These are phyloP conservation scores for Primulina huaijiensis DNA, from an alignment of 257 asterid genomes.

Conservation along the genomic window DNA sequence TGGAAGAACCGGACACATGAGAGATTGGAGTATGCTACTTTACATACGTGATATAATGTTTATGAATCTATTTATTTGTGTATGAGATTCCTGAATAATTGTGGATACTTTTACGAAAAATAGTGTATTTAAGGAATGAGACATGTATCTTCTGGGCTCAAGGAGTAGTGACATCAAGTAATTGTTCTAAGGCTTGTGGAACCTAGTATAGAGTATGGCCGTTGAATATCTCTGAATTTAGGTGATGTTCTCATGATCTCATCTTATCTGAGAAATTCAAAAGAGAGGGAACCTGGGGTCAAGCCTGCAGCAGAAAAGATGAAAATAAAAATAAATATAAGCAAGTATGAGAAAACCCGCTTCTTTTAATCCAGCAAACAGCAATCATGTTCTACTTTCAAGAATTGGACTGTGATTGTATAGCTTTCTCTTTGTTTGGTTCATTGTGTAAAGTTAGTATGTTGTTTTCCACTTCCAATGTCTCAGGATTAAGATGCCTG, in stretches of 20 bases:
- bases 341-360: no score
- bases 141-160: not conserved
- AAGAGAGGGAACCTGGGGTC: not conserved
- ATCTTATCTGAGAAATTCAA: not conserved
- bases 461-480: constrained; percentile 23
- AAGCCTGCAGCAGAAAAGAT: not conserved
- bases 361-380: no score
- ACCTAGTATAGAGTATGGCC: not conserved
- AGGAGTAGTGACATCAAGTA: not conserved
- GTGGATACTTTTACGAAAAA: not conserved
- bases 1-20: constrained; percentile 88
- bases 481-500: constrained; percentile 91
- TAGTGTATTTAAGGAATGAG: not conserved
- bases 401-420: no score
- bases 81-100: not conserved
- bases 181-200: not conserved
- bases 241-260: not conserved
- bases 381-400: no score
- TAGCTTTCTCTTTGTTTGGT: not conserved
- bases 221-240: no score
- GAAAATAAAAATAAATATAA: not conserved
- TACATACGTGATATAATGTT: not conserved
- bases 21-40: constrained; percentile 58
- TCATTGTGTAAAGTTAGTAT: constrained; percentile 12
- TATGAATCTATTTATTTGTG: constrained; percentile 17